A percentile compares a stretch with the other conserved stretches of the same genome.
Conservation (phyloP, 345 rosid genomes). For the Clausena lansium region DNA sequence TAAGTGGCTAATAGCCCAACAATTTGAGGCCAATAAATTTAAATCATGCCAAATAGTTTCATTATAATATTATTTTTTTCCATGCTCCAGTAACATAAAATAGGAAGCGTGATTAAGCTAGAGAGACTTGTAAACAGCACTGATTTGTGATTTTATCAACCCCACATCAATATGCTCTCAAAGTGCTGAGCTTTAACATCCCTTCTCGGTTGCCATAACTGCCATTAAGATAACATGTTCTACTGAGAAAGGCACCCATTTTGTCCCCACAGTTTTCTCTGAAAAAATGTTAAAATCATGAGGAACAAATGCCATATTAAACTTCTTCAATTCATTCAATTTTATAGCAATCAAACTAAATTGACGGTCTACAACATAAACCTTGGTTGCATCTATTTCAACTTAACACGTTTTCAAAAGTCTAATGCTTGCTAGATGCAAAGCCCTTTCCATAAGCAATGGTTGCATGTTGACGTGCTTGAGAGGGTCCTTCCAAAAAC, state of each 20-base stretch:
- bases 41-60: neutral
- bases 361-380: neutral
- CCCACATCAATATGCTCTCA: slow-evolving; percentile 63
- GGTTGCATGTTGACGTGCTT: neutral
- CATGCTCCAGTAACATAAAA: neutral
- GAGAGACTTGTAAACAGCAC: neutral
- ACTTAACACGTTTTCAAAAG: neutral
- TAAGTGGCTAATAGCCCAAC: no score
- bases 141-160: neutral
- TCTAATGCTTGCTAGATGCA: neutral
- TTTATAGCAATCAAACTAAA: neutral
- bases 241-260: slow-evolving; percentile 60
- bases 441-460: neutral
- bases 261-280: slow-evolving; percentile 67
- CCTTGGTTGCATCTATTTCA: neutral
- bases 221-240: slow-evolving; percentile 61
- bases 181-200: slow-evolving; percentile 58
- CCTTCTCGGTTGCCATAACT: slow-evolving; percentile 58
- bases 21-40: neutral
- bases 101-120: neutral
- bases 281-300: slow-evolving; percentile 12
- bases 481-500: neutral
- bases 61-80: neutral
- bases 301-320: neutral
- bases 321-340: neutral